phyloP scores from a whole-genome alignment of 83 land plant genomes.

The Diphasiastrum complanatum region DNA sequence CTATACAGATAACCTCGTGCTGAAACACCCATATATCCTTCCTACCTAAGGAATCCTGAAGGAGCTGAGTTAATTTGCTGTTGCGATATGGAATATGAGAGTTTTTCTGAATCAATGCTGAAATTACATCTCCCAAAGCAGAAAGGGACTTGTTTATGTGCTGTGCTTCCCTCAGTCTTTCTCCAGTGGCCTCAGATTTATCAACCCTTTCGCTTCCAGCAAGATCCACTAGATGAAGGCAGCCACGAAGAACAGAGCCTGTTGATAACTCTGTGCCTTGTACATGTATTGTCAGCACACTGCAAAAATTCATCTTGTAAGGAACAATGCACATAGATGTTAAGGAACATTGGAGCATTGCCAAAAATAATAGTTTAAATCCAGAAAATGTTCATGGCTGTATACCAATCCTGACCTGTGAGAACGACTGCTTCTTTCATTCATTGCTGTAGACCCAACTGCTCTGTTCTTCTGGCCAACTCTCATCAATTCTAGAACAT shows the following conservation, averaged over 20 bases:
- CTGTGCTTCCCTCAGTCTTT: conserved; percentile 93
- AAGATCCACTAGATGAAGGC: conserved; percentile 90
- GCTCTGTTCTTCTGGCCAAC: conserved; percentile 78
- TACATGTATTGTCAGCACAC: conserved; percentile 91
- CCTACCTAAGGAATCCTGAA: conserved; percentile 94
- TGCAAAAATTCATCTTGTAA: no score
- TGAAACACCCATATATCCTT: background rate
- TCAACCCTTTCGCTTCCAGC: conserved; percentile 98
- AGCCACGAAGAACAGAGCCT: conserved; percentile 80
- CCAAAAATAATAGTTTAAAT: background rate
- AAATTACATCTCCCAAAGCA: conserved; percentile 91
- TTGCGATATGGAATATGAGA: conserved; percentile 89
- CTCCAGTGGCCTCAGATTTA: conserved; percentile 94
- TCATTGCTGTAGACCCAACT: conserved; percentile 88
- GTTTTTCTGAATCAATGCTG: conserved; percentile 89
- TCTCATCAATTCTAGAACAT: conserved; percentile 79
- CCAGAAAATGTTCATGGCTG: background rate
- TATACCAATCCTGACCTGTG: conserved; percentile 50
- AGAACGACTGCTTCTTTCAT: conserved; percentile 90
- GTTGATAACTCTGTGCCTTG: conserved; percentile 75
- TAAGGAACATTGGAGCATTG: background rate
- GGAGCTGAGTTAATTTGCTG: conserved; percentile 89
- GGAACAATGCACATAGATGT: background rate
- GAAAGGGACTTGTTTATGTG: conserved; percentile 97
- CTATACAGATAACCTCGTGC: background rate